Evolutionary conservation across 768 basidiomycete species (phyloP).

Genomic region (Hygrocybe punicea): DNA sequence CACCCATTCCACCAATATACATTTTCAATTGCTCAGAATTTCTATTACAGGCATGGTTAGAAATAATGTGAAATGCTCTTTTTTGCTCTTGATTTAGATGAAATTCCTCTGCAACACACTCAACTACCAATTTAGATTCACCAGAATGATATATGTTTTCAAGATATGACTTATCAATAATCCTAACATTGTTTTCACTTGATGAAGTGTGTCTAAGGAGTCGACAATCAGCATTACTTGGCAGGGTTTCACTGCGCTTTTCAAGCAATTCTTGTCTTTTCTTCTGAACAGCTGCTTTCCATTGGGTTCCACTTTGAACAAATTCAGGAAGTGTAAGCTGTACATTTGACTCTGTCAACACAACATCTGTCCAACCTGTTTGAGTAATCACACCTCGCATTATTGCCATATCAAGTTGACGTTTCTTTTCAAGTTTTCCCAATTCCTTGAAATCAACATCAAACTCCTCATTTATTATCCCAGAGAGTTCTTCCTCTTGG

Average conservation of each 20-base stretch:
- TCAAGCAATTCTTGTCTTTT: conserved; percentile 8
- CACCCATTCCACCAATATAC: conserved; percentile 36
- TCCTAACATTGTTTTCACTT: conserved; percentile 11
- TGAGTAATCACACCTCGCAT: neutral
- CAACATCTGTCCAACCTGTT: neutral
- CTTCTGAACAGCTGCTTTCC: conserved; percentile 8
- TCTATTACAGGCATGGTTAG: conserved; percentile 19
- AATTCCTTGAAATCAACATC: neutral
- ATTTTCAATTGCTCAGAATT: conserved; percentile 26
- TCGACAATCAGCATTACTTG: neutral
- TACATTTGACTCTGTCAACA: too few relatives aligned
- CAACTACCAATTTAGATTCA: conserved; percentile 9
- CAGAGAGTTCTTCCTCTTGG: neutral
- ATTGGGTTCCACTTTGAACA: conserved; percentile 4
- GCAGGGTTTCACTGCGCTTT: neutral
- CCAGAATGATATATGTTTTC: neutral
- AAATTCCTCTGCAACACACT: conserved; percentile 14
- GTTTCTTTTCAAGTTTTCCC: neutral
- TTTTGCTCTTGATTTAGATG: conserved; percentile 21
- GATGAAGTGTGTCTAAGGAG: neutral
- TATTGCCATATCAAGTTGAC: neutral
- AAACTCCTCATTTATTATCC: neutral
- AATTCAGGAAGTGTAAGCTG: neutral
- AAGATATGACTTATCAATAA: conserved; percentile 23
- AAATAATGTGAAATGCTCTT: conserved; percentile 30